These are phyloP conservation scores for Furcasterigmium sp. DNA, from an alignment of 2,329 filamentous ascomycete genomes.

Conservation along the genomic window DNA sequence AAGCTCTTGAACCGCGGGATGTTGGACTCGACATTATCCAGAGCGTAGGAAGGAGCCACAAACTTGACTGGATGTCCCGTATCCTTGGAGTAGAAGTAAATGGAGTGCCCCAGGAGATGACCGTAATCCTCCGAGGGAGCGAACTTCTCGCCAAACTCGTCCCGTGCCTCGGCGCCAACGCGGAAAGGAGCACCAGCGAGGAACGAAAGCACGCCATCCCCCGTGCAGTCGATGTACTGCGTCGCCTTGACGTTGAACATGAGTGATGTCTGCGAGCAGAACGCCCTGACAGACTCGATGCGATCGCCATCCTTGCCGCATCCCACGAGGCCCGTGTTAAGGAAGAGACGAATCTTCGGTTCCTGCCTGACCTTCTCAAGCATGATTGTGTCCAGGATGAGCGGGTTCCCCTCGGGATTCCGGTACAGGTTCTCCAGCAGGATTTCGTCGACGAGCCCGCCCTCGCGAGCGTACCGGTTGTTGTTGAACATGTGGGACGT, in stretches of 20 bases:
- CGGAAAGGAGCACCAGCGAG: constrained; percentile 18
- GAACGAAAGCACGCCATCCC: constrained; percentile 16
- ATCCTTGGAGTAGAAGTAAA: constrained; percentile 20
- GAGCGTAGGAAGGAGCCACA: constrained; percentile 16
- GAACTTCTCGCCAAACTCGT: constrained; percentile 17
- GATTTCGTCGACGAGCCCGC: constrained; percentile 18
- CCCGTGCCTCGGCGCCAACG: constrained; percentile 15
- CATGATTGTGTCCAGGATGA: constrained; percentile 17
- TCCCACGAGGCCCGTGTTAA: constrained; percentile 16
- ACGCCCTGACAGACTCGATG: constrained; percentile 15
- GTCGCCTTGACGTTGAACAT: constrained; percentile 21
- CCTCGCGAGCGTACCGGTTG: constrained; percentile 18
- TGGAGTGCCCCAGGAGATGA: constrained; percentile 19
- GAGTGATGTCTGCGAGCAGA: constrained; percentile 16
- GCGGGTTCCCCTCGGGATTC: constrained; percentile 18
- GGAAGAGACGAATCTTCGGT: constrained; percentile 15
- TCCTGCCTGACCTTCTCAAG: constrained; percentile 18
- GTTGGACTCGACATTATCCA: constrained; percentile 15
- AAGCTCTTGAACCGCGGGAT: constrained; percentile 19
- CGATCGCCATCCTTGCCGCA: constrained; percentile 15
- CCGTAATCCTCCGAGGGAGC: constrained; percentile 17
- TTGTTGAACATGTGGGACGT: constrained; percentile 22
- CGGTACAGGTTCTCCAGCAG: constrained; percentile 17
- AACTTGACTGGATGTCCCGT: constrained; percentile 15
- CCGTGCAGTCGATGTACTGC: constrained; percentile 18